Base-by-base conservation (phyloP, 2,329 filamentous ascomycete species). In the Alternaria viburni region DNA sequence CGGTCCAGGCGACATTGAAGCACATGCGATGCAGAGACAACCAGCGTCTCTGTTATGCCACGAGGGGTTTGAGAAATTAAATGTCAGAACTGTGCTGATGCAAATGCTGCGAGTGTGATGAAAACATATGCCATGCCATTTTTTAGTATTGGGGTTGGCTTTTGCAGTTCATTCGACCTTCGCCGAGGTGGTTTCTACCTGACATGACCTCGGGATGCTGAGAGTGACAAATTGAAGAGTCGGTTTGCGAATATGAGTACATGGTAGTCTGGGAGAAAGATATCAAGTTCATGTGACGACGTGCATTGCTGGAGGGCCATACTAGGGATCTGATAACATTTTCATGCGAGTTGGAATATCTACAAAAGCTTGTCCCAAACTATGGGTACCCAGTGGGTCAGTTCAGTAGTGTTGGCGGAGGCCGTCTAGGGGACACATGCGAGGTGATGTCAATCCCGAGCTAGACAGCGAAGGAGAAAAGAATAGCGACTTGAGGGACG, bases 371-470 rank as follows among this genome's bases (percentile, higher is more conserved):
- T 60, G 23, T 55, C 44, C 57, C 36, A 23, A 21, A 25, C 50
- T 46, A 55, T 43, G 57, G 28, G 19, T 43, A 47, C 21, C 47
- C 30, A 46, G 60, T 52, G 60, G 60, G 60, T 54, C 50, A 17
- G 46, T 59, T 52, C 26, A 54, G 43, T 54, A 62, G 56, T 30
- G 30, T 23, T 32, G 45, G 60, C 59, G 62, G 58, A 61, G 56
- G 46, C 43, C 21, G 25, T 52, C 43, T 15, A 41, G 51, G 21
- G 23, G 25, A 46, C 21, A 47, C 19, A 56, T 45, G 59, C 59
- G 44, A 51, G 30, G 59, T 65, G 62, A 65, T 59, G 62, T 65
- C 62, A 65, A 52, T 6, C 45, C 28, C 44, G 19, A 43, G 46
- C 32, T 19, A 50, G 43, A 43, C 60, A 9, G 51, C 15, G 32